Percentiles rank a stretch among this genome's conserved stretches.
Conservation (phyloP, 176 grass and related monocot genomes). For the Musa schizocarpa region DNA sequence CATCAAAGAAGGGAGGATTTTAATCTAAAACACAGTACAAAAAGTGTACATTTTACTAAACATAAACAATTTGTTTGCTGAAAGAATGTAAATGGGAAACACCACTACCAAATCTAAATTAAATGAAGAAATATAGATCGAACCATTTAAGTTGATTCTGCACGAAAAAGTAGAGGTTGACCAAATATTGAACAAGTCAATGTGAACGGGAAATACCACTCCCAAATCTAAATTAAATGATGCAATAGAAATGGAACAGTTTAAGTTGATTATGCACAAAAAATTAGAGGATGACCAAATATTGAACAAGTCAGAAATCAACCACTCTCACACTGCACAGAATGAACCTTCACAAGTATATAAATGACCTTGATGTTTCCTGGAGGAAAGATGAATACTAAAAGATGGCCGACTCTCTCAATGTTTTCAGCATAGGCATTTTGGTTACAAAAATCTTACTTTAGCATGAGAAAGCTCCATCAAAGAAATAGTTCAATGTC, state of each 20-base stretch:
- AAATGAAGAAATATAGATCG: neutral
- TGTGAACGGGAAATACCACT: no score
- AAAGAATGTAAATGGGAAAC: neutral
- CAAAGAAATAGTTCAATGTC: no score
- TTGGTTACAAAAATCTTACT: no score
- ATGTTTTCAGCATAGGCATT: no score
- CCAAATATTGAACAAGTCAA: neutral
- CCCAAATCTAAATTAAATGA: neutral
- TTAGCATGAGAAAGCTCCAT: no score
- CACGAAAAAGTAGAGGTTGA: neutral
- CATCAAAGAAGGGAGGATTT: constrained; percentile 9
- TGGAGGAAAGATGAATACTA: no score
- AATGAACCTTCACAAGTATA: no score
- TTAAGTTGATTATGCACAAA: neutral
- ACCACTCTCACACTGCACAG: neutral
- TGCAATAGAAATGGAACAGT: no score
- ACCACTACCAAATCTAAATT: neutral
- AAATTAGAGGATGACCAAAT: neutral
- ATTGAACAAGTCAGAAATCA: neutral
- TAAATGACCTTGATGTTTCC: no score
- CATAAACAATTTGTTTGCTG: neutral
- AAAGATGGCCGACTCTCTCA: no score
- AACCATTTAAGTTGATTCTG: neutral
- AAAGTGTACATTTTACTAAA: neutral
- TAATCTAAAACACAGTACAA: constrained; percentile 3